Evolutionary conservation across 176 grass and related monocot genomes (phyloP).

Genomic region (Avena insularis): DNA sequence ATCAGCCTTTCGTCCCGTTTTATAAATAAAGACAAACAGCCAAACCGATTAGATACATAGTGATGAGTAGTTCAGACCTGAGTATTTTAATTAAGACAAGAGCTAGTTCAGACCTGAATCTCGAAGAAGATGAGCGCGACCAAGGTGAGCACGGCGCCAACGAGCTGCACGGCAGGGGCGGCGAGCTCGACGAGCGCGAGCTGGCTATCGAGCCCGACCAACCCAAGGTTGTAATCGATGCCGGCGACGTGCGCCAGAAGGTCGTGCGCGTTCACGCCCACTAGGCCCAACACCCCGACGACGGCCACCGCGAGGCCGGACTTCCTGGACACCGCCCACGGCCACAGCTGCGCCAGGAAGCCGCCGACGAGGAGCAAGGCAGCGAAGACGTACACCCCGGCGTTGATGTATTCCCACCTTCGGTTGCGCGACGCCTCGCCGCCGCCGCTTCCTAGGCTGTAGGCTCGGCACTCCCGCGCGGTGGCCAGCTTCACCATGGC

Average conservation of each 20-base stretch:
- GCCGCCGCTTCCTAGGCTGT: conserved; percentile 48
- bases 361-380: conserved; percentile 54
- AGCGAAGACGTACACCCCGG: conserved; percentile 67
- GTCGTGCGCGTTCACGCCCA: conserved; percentile 70
- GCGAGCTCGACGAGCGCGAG: conserved; percentile 74
- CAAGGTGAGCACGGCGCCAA: conserved; percentile 61
- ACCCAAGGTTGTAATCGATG: conserved; percentile 62
- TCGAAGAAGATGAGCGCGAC: conserved; percentile 73
- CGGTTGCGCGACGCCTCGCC: conserved; percentile 45
- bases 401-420: conserved; percentile 90
- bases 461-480: conserved; percentile 69
- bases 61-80: too few species aligned
- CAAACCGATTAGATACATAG: too few species aligned
- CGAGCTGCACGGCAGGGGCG: conserved; percentile 58
- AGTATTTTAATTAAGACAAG: neutral
- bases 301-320: conserved; percentile 56
- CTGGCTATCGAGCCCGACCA: conserved; percentile 65
- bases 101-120: conserved; percentile 53
- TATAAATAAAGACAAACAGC: too few species aligned
- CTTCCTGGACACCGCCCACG: conserved; percentile 25
- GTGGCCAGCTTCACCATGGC: conserved; percentile 93
- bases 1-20: too few species aligned
- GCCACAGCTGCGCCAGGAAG: conserved; percentile 57
- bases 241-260: conserved; percentile 71
- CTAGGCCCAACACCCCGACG: conserved; percentile 41